Evolutionary conservation across 2,329 filamentous ascomycete genomes (phyloP), one percentile per base, ranked within the genome.

Genomic region (Beauveria pseudobassiana): DNA sequence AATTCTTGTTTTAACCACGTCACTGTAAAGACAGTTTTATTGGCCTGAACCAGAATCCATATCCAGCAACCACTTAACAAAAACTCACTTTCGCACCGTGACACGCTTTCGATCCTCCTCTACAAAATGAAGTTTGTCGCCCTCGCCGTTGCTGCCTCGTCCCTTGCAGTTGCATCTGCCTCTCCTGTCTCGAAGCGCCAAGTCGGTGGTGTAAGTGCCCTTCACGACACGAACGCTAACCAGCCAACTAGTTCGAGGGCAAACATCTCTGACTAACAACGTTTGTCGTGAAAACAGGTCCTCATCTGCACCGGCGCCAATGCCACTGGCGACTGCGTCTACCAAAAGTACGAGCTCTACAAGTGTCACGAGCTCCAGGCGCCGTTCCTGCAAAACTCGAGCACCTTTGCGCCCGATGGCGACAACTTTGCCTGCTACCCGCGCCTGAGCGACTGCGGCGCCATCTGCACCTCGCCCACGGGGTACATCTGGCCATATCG

Each of bases 401-500:
- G 68, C 59, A 83, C 81, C 0, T 83, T 84, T 67, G 78, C 78
- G 2, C 78, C 78, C 8, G 80, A 83, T 63, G 78, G 75, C 43
- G 80, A 80, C 51, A 65, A 65, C 45, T 82, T 83, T 64, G 71
- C 68, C 64, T 84, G 81, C 72, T 80, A 72, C 68, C 80, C 79
- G 3, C 76, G 75, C 63, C 68, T 74, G 8, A 66, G 67, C 59
- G 61, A 68, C 26, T 83, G 81, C 68, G 71, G 71, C 40, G 72
- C 69, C 24, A 72, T 76, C 63, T 84, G 81, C 74, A 77, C 58
- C 5, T 81, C 80, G 52, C 80, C 80, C 2, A 78, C 76, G 50
- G 81, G 81, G 42, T 84, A 82, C 80, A 0, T 75, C 80, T 63
- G 81, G 80, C 42, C 67, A 73, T 8, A 73, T 84, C 54, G 74